A percentile compares a stretch with the other conserved stretches of the same genome.
Conservation (phyloP, 2,329 filamentous ascomycete genomes). For the Alternaria triticina region DNA sequence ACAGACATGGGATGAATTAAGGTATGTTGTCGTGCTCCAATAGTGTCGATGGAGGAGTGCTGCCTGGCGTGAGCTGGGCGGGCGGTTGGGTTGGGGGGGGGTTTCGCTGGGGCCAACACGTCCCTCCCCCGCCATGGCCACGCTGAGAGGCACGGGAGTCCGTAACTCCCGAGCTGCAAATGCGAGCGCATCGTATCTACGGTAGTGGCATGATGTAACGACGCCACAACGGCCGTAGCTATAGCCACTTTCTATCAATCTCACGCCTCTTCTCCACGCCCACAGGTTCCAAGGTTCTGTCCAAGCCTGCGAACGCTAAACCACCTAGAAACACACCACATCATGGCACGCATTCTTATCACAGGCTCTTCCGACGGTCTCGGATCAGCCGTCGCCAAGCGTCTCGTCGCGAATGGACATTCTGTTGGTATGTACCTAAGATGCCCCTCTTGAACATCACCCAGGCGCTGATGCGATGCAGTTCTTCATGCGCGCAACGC, state of each 20-base stretch:
- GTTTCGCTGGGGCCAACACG: not conserved
- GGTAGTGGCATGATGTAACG: not conserved
- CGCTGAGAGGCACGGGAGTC: not conserved
- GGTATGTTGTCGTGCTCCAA: not conserved
- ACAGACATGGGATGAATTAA: not conserved
- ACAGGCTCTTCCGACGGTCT: constrained; percentile 66
- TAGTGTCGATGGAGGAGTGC: not conserved
- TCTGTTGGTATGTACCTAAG: constrained; percentile 44
- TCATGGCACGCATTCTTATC: constrained; percentile 59
- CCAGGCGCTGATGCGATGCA: not conserved
- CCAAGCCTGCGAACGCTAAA: not conserved
- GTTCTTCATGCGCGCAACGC: constrained; percentile 63
- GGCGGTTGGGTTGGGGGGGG: not conserved
- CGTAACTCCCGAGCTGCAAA: not conserved
- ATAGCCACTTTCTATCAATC: not conserved
- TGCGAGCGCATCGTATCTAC: not conserved
- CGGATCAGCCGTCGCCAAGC: constrained; percentile 59
- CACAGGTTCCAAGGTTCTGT: not conserved
- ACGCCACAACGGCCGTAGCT: not conserved
- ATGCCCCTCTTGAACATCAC: too few relatives aligned
- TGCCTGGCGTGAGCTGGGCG: not conserved
- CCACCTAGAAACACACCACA: not conserved
- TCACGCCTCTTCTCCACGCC: not conserved
- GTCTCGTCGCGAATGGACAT: constrained; percentile 60
- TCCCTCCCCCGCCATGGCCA: not conserved